Percentiles rank a stretch among this genome's conserved stretches.
Conservation (phyloP, 768 basidiomycete species). For the Trametes villosa region DNA sequence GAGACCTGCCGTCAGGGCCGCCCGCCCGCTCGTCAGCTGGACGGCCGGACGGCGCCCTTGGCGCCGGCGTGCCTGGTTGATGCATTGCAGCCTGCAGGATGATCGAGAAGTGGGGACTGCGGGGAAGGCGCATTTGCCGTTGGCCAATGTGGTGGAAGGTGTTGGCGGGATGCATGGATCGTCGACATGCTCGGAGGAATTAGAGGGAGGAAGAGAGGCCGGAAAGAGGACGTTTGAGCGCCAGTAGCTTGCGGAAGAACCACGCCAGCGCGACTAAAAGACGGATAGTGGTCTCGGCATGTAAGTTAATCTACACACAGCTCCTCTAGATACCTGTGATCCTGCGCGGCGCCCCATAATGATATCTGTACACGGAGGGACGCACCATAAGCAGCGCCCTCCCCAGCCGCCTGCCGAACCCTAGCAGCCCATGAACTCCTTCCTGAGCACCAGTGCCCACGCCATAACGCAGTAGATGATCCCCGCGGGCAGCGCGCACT, state of each 20-base stretch:
- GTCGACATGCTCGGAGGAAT: neutral
- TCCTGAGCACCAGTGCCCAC: constrained; percentile 56
- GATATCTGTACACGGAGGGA: neutral
- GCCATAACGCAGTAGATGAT: constrained; percentile 80
- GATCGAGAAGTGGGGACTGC: neutral
- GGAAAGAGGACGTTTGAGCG: too few relatives aligned
- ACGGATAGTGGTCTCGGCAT: neutral
- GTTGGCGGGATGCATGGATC: neutral
- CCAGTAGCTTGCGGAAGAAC: too few relatives aligned
- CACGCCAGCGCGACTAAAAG: neutral
- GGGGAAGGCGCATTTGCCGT: neutral
- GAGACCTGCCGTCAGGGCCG: neutral
- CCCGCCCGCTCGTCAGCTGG: neutral
- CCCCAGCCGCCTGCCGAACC: neutral
- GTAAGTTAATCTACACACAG: neutral
- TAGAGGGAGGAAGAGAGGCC: too few relatives aligned
- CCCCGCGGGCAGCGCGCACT: constrained; percentile 76
- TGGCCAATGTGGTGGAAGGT: neutral
- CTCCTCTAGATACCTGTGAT: neutral
- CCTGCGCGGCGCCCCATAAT: neutral
- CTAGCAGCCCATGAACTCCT: constrained; percentile 37
- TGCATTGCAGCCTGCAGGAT: too few relatives aligned
- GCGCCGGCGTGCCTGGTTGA: neutral
- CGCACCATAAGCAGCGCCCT: neutral
- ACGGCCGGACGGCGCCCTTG: neutral